Evolutionary conservation across 352 stramenopile species (phyloP), one percentile per base, ranked within the genome.

Genomic region (Phytophthora ohioensis): DNA sequence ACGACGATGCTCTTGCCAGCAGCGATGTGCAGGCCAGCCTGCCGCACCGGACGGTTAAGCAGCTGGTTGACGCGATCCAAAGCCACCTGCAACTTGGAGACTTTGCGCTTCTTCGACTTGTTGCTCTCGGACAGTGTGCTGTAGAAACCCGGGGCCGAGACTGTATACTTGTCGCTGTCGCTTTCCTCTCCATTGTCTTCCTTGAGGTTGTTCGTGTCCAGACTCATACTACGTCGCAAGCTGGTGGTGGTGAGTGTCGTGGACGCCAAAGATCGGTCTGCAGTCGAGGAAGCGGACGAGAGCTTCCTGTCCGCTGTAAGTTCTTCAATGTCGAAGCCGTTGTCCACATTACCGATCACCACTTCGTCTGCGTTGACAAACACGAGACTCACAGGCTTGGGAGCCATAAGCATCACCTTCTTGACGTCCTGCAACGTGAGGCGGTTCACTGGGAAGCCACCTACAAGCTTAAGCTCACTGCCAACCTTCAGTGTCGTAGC

Each of bases 371-470:
- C 67, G 66, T 89, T 90, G n/a, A 91, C 57, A 65, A 94, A 94
- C 55, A 94, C 84, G 51, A 94, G 81, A 49, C 84, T 92, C 71
- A 94, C 82, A 35, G 86, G 86, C 64, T 92, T 92, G 32, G 84
- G 83, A 4, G 85, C 85, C 60, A 78, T 58, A 13, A 91, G 73
- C 82, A 94, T 92, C 49, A 94, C 76, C 65, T 91, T 91, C 73
- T 94, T 94, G 15, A 94, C 81, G 56, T 91, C 86, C 39, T 73
- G 61, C 8, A 92, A 75, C 46, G 82, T 92, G 43, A 94, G 75
- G 15, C 85, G 81, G 67, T 84, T 77, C 12, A 94, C 82, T 3
- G 86, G 85, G 66, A 94, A 92, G 17, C 86, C 86, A 31, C 84
- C 81, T 10, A 94, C 85, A 53, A 92, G 85, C 68, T 85, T 89